Conservation (phyloP, 768 basidiomycete species). For the Pulveroboletus sp. region DNA sequence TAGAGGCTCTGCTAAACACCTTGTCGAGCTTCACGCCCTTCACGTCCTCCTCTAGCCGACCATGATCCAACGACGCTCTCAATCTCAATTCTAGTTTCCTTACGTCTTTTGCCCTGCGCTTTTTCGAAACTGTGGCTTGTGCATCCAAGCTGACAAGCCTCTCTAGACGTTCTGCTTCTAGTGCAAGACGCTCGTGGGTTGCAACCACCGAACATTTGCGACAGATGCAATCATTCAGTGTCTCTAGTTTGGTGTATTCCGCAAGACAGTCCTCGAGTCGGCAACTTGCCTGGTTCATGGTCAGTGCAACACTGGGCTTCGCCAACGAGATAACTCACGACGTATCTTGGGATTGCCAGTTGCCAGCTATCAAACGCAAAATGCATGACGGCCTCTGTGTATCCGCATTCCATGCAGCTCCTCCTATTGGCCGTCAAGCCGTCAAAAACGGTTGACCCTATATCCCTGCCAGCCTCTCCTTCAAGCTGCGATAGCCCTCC, state of each 20-base stretch:
- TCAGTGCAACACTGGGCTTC: conserved; percentile 8
- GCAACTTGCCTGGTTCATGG: conserved; percentile 50
- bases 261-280: conserved; percentile 79
- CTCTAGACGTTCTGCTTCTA: conserved; percentile 61
- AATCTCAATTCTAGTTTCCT: conserved; percentile 62
- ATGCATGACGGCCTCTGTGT: conserved; percentile 92
- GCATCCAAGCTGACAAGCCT: conserved; percentile 28
- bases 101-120: conserved; percentile 71
- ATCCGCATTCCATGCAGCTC: conserved; percentile 86
- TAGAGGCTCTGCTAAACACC: conserved; percentile 69
- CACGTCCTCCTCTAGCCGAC: conserved; percentile 80
- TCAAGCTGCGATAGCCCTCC: conserved; percentile 45
- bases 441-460: conserved; percentile 76
- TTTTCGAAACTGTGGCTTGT: conserved; percentile 65
- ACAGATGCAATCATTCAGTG: conserved; percentile 90
- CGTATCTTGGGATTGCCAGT: conserved; percentile 64
- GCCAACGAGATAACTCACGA: conserved; percentile 41
- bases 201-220: conserved; percentile 84
- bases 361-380: conserved; percentile 87
- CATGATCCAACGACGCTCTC: conserved; percentile 62
- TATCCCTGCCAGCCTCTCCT: conserved; percentile 31
- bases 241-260: conserved; percentile 86
- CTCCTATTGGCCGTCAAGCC: conserved; percentile 88
- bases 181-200: conserved; percentile 62
- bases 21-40: conserved; percentile 80